These are phyloP conservation scores for Elongisporangium undulatum DNA, from an alignment of 352 stramenopile genomes.

Conservation along the genomic window DNA sequence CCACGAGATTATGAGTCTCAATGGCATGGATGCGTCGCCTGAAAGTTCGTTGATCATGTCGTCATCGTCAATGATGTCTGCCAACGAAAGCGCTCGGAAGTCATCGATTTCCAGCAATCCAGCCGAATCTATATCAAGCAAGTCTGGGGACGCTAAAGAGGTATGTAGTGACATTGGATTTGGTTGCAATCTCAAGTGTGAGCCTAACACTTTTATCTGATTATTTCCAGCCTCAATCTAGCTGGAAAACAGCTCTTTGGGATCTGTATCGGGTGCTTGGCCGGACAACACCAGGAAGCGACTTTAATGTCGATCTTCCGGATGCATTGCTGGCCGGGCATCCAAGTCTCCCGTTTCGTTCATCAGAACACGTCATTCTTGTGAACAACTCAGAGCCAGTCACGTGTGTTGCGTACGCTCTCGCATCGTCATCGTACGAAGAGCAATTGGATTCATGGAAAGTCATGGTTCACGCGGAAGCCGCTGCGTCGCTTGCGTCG, in stretches of 20 bases:
- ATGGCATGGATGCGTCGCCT: constrained; percentile 17
- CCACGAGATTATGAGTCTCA: constrained; percentile 33
- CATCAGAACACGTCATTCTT: constrained; percentile 87
- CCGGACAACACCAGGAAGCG: constrained; percentile 48
- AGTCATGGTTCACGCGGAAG: constrained; percentile 44
- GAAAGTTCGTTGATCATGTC: constrained; percentile 1
- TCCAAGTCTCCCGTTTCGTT: constrained; percentile 85
- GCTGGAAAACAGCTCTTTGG: constrained; percentile 63
- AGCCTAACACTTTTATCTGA: constrained; percentile 2
- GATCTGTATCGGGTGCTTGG: constrained; percentile 67
- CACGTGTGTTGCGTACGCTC: constrained; percentile 93
- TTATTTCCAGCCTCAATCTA: constrained; percentile 11
- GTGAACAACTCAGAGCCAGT: constrained; percentile 93
- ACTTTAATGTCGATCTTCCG: constrained; percentile 73
- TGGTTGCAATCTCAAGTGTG: not conserved
- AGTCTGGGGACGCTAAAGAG: constrained; percentile 18
- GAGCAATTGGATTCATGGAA: constrained; percentile 68
- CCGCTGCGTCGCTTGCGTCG: constrained; percentile 14
- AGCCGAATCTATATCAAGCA: not conserved
- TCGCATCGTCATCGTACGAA: constrained; percentile 90
- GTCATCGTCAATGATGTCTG: not conserved
- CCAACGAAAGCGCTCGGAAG: not conserved
- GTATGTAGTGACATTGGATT: constrained; percentile 15
- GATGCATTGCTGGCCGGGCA: constrained; percentile 68
- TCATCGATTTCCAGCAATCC: not conserved